Conservation (phyloP, 2,329 filamentous ascomycete species). For the Pseudocercospora fuligena region DNA sequence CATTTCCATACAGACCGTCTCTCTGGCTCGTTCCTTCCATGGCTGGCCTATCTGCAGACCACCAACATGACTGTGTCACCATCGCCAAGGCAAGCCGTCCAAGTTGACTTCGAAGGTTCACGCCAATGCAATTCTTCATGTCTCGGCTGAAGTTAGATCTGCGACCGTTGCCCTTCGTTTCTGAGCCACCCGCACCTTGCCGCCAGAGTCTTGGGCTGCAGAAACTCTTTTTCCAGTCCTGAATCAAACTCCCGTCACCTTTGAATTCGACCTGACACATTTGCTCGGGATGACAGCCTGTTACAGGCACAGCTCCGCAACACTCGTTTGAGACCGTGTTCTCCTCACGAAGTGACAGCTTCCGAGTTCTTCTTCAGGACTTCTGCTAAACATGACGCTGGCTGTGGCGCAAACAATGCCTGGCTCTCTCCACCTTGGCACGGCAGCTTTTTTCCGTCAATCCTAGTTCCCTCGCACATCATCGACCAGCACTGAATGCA, state of each 20-base stretch:
- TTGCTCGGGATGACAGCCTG: neutral
- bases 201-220: constrained; percentile 1
- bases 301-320: neutral
- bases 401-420: constrained; percentile 8
- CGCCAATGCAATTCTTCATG: constrained; percentile 15
- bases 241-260: constrained; percentile 2
- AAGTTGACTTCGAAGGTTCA: constrained; percentile 27
- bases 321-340: neutral
- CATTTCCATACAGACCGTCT: neutral
- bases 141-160: constrained; percentile 9
- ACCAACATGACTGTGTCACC: neutral
- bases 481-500: neutral
- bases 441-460: constrained; percentile 10
- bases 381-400: neutral
- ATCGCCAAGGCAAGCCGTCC: constrained; percentile 22
- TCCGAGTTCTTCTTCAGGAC: too few species aligned
- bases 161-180: neutral
- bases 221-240: constrained; percentile 7
- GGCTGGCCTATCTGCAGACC: neutral
- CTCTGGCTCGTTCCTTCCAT: neutral
- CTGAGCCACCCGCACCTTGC: neutral
- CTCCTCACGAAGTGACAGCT: neutral
- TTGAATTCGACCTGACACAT: neutral
- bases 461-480: constrained; percentile 3
- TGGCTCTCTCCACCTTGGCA: constrained; percentile 13